Conservation (phyloP, 2,329 filamentous ascomycete species). For the Fusarium oxysporum region DNA sequence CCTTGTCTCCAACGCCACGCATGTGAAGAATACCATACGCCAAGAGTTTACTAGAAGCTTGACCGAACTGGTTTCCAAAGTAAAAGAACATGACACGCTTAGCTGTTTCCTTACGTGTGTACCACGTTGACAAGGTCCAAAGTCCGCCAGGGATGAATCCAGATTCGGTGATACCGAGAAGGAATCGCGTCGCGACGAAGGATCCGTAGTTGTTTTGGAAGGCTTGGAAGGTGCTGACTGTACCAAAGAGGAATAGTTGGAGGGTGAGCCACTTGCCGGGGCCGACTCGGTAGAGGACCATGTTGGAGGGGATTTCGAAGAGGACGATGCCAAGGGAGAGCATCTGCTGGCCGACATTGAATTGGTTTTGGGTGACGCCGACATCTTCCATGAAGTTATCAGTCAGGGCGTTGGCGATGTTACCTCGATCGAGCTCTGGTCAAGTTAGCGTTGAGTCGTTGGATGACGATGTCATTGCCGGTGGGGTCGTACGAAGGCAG, state of each 20-base stretch:
- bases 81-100: slow-evolving; percentile 66
- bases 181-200: slow-evolving; percentile 62
- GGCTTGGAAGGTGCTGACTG: slow-evolving; percentile 65
- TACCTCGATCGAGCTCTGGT: slow-evolving; percentile 54
- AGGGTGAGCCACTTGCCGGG: slow-evolving; percentile 65
- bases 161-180: slow-evolving; percentile 65
- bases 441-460: neutral
- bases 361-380: slow-evolving; percentile 61
- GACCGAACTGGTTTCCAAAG: slow-evolving; percentile 65
- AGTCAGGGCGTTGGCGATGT: slow-evolving; percentile 62
- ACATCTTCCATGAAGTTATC: slow-evolving; percentile 63
- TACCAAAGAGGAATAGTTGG: slow-evolving; percentile 65
- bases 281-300: slow-evolving; percentile 50
- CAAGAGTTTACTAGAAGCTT: slow-evolving; percentile 52
- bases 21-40: slow-evolving; percentile 63
- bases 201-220: slow-evolving; percentile 60
- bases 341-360: slow-evolving; percentile 64
- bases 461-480: accelerated
- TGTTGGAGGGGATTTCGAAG: slow-evolving; percentile 54
- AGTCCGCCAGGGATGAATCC: slow-evolving; percentile 66
- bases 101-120: slow-evolving; percentile 63
- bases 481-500: slow-evolving; percentile 51
- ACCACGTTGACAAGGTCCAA: slow-evolving; percentile 66
- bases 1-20: slow-evolving; percentile 57
- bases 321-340: slow-evolving; percentile 63